Percentiles rank a stretch among this genome's conserved stretches.
These are phyloP conservation scores for Colletotrichum eremochloae DNA, from an alignment of 2,329 filamentous ascomycete species.

Conservation along the genomic window DNA sequence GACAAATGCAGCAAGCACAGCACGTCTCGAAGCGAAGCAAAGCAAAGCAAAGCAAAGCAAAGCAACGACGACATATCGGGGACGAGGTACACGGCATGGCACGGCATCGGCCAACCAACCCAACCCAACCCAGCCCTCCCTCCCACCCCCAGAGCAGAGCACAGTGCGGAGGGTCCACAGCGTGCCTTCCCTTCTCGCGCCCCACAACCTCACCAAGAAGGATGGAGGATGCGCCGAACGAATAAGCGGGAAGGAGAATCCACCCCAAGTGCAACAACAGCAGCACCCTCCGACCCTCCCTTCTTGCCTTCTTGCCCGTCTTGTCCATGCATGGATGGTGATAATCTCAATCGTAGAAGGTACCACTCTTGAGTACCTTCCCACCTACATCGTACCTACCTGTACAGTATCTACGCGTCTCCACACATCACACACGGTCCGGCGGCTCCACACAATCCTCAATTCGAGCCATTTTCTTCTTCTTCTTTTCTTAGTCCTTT, in stretches of 20 bases:
- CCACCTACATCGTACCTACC: no score
- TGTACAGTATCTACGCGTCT: not conserved
- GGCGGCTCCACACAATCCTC: not conserved
- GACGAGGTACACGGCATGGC: no score
- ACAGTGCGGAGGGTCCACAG: slow-evolving; percentile 21
- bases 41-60: no score
- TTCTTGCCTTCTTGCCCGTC: slow-evolving; percentile 1
- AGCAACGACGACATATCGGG: no score
- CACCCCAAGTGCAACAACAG: not conserved
- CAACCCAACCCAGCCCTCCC: not conserved
- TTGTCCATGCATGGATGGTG: not conserved
- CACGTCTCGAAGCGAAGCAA: not conserved
- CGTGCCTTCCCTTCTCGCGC: not conserved
- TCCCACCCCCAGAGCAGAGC: not conserved
- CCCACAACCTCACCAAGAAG: not conserved
- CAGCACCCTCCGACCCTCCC: slow-evolving; percentile 20
- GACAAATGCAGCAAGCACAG: no score
- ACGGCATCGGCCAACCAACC: not conserved
- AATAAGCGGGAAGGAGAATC: not conserved
- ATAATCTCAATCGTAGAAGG: not conserved
- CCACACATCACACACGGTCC: slow-evolving; percentile 1
- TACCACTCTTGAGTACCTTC: no score
- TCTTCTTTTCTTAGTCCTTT: not conserved
- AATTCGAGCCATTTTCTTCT: not conserved
- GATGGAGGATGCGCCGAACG: not conserved